Evolutionary conservation across 2,329 filamentous ascomycete species (phyloP).

Genomic region (Epichloe glyceriae): DNA sequence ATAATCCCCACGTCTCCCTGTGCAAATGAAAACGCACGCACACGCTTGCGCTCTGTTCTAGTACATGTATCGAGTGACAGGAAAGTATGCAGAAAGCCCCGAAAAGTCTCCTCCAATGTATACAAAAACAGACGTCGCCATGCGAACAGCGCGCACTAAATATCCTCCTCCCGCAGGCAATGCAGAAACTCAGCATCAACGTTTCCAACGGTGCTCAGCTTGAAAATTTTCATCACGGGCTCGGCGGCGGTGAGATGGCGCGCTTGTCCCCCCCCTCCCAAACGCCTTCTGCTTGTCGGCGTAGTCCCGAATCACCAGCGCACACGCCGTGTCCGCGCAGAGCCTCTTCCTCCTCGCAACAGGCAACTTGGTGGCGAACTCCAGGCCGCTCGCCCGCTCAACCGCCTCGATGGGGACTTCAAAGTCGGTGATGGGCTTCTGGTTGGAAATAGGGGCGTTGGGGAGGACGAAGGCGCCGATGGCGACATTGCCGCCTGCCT

Average conservation of each 20-base stretch:
- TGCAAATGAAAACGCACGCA: too few relatives aligned
- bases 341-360: constrained; percentile 60
- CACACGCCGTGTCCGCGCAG: constrained; percentile 77
- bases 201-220: too few relatives aligned
- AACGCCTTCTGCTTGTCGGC: constrained; percentile 48
- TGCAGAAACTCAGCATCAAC: too few relatives aligned
- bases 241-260: constrained; percentile 8
- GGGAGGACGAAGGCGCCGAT: constrained; percentile 91
- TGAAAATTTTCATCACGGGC: not conserved
- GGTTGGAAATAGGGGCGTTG: constrained; percentile 78
- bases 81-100: too few relatives aligned
- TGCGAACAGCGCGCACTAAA: too few relatives aligned
- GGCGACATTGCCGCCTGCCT: constrained; percentile 58
- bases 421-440: constrained; percentile 79
- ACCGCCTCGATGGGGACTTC: constrained; percentile 90
- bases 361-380: constrained; percentile 76
- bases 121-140: too few relatives aligned
- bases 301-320: constrained; percentile 72
- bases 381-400: constrained; percentile 81
- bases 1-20: too few relatives aligned
- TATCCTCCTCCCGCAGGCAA: too few relatives aligned
- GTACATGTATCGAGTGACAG: too few relatives aligned
- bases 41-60: too few relatives aligned
- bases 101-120: too few relatives aligned
- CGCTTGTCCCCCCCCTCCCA: constrained; percentile 20